A percentile compares a stretch with the other conserved stretches of the same genome.
Evolutionary conservation across 2,329 filamentous ascomycete species (phyloP).

Genomic region (Pyricularia sp.): DNA sequence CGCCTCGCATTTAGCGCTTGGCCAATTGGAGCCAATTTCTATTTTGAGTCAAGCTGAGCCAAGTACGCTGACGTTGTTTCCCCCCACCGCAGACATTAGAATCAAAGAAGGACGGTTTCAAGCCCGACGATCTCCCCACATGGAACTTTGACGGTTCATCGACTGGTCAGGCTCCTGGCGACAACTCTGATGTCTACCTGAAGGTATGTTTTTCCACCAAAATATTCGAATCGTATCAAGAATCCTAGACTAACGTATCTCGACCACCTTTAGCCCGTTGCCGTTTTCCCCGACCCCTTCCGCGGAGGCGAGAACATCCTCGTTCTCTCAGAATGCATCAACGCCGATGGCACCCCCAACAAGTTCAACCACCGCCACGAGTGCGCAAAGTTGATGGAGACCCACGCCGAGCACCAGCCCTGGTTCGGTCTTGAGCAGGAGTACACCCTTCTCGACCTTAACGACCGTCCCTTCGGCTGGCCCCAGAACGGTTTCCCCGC

Average conservation of each 20-base stretch:
- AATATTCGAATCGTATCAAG: not conserved
- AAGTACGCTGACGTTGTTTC: not conserved
- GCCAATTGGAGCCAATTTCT: not conserved
- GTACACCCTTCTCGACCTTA: slow-evolving; percentile 84
- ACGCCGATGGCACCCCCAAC: slow-evolving; percentile 89
- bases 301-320: slow-evolving; percentile 73
- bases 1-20: no score
- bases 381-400: slow-evolving; percentile 79
- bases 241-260: not conserved
- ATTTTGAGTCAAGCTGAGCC: not conserved
- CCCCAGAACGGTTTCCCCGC: slow-evolving; percentile 80
- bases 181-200: slow-evolving; percentile 63
- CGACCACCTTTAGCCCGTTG: slow-evolving; percentile 10
- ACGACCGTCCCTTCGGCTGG: slow-evolving; percentile 89
- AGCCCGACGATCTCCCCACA: slow-evolving; percentile 53
- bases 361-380: slow-evolving; percentile 98
- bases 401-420: slow-evolving; percentile 71
- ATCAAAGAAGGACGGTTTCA: slow-evolving; percentile 11
- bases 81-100: slow-evolving; percentile 7
- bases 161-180: slow-evolving; percentile 64
- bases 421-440: slow-evolving; percentile 99
- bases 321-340: slow-evolving; percentile 91
- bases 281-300: slow-evolving; percentile 81
- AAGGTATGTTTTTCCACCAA: slow-evolving; percentile 2
- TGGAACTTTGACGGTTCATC: slow-evolving; percentile 76